These are phyloP conservation scores for Coemansia sp. DNA, from an alignment of 192 early-diverging fungal species.

Conservation along the genomic window DNA sequence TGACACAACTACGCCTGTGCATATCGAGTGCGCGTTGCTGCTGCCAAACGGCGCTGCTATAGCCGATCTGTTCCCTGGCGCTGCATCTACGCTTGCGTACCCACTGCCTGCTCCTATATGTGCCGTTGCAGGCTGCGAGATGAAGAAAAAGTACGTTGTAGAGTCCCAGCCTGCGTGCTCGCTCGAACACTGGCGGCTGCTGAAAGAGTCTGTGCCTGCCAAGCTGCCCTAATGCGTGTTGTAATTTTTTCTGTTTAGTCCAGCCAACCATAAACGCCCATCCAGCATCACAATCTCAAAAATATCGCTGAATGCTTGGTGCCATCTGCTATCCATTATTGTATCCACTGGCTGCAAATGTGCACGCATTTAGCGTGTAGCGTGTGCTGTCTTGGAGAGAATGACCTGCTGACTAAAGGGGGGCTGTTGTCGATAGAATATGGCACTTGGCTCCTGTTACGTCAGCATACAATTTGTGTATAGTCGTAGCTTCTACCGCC, in stretches of 20 bases:
- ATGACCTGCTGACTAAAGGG: not conserved
- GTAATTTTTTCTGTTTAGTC: constrained; percentile 4
- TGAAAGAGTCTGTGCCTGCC: constrained; percentile 7
- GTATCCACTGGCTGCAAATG: no score
- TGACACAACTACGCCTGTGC: constrained; percentile 1
- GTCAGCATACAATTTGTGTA: not conserved
- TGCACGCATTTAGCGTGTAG: not conserved
- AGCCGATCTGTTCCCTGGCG: constrained; percentile 18
- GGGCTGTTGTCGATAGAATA: not conserved
- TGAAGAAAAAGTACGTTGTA: constrained; percentile 61
- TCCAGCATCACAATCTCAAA: no score
- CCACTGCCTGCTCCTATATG: constrained; percentile 55
- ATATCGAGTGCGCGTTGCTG: constrained; percentile 20
- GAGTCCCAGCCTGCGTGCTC: constrained; percentile 61
- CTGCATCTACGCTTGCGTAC: constrained; percentile 35
- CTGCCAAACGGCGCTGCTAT: constrained; percentile 24
- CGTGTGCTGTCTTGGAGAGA: not conserved
- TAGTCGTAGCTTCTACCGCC: not conserved
- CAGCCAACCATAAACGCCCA: not conserved
- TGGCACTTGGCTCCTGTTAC: constrained; percentile 6
- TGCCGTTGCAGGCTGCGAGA: constrained; percentile 50
- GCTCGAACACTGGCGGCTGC: constrained; percentile 57
- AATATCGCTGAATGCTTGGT: no score
- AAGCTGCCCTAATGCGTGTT: constrained; percentile 2
- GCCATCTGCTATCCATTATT: no score